Percentiles rank a stretch among this genome's conserved stretches.
These are phyloP conservation scores for Hyaloperonospora arabidopsidis DNA, from an alignment of 352 stramenopile species.

Conservation along the genomic window DNA sequence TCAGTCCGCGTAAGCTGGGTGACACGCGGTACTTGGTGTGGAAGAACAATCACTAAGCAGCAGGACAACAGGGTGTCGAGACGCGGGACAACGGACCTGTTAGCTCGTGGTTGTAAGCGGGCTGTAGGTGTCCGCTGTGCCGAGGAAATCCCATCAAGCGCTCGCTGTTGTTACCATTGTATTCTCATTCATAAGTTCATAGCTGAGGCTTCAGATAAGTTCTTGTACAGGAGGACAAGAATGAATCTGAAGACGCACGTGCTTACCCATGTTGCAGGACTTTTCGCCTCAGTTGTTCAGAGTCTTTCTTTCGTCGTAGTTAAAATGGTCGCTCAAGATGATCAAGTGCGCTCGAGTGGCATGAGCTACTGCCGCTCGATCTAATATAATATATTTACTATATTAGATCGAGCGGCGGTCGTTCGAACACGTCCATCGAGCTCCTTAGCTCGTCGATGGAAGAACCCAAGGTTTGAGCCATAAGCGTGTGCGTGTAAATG, in stretches of 20 bases:
- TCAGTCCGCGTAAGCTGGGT: constrained; percentile 91
- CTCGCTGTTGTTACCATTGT: constrained; percentile 20
- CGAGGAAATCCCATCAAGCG: constrained; percentile 15
- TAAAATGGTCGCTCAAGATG: constrained; percentile 16
- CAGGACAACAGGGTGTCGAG: constrained; percentile 15
- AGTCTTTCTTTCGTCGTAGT: constrained; percentile 6
- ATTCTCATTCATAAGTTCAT: constrained; percentile 23
- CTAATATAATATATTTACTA: too few relatives aligned
- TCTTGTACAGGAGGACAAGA: constrained; percentile 9
- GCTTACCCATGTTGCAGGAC: constrained; percentile 2
- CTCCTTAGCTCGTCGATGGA: not conserved
- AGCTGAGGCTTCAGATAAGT: constrained; percentile 20
- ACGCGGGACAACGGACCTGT: constrained; percentile 7
- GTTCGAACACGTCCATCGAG: constrained; percentile 62
- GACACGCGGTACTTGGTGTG: constrained; percentile 93
- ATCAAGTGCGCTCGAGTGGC: too few relatives aligned
- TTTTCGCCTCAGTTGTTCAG: not conserved
- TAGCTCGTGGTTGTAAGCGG: constrained; percentile 11
- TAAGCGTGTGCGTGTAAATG: constrained; percentile 55
- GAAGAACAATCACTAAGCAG: constrained; percentile 90
- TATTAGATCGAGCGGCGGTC: constrained; percentile 11
- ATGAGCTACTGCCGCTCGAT: too few relatives aligned
- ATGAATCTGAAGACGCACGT: constrained; percentile 21
- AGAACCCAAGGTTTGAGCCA: too few relatives aligned
- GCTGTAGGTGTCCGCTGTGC: constrained; percentile 14